Percentiles rank a stretch among this genome's conserved stretches.
phyloP scores from a whole-genome alignment of 2,329 filamentous ascomycete species.

The Bipolaris cookei region DNA sequence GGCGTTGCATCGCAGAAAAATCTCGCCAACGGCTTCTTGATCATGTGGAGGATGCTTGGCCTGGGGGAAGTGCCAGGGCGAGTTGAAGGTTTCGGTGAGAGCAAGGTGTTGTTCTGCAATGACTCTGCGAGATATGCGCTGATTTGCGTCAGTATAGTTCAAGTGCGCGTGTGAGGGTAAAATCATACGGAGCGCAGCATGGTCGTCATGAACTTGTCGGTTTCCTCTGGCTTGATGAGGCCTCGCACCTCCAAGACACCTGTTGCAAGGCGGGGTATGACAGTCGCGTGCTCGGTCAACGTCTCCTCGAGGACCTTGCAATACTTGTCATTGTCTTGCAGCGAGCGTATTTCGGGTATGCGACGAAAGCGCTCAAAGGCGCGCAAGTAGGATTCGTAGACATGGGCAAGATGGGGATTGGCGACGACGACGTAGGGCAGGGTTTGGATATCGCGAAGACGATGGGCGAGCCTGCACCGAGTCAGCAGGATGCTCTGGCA shows the following conservation, averaged over 20 bases:
- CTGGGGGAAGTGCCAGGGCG: constrained; percentile 85
- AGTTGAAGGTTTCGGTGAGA: constrained; percentile 91
- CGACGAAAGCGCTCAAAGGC: constrained; percentile 93
- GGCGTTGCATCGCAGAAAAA: constrained; percentile 91
- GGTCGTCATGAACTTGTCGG: constrained; percentile 95
- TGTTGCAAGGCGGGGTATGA: constrained; percentile 94
- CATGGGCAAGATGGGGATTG: constrained; percentile 91
- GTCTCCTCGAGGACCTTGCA: constrained; percentile 81
- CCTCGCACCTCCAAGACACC: constrained; percentile 89
- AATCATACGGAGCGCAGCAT: constrained; percentile 79
- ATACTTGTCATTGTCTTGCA: constrained; percentile 88
- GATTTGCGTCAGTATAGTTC: constrained; percentile 10
- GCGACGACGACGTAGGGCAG: constrained; percentile 94
- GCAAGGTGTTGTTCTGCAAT: constrained; percentile 98
- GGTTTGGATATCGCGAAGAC: constrained; percentile 95
- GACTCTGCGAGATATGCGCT: constrained; percentile 93
- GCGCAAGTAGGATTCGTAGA: constrained; percentile 95
- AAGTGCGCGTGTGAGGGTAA: rapidly evolving
- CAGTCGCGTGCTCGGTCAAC: constrained; percentile 84
- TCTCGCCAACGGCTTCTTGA: constrained; percentile 90
- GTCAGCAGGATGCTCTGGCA: constrained; percentile 17
- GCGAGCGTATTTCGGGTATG: constrained; percentile 78
- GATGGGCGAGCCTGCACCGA: constrained; percentile 76
- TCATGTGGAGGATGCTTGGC: constrained; percentile 65
- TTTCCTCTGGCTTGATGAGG: constrained; percentile 77